Conservation (phyloP, 371 early-diverging fungal genomes). For the Mortierella sp. region DNA sequence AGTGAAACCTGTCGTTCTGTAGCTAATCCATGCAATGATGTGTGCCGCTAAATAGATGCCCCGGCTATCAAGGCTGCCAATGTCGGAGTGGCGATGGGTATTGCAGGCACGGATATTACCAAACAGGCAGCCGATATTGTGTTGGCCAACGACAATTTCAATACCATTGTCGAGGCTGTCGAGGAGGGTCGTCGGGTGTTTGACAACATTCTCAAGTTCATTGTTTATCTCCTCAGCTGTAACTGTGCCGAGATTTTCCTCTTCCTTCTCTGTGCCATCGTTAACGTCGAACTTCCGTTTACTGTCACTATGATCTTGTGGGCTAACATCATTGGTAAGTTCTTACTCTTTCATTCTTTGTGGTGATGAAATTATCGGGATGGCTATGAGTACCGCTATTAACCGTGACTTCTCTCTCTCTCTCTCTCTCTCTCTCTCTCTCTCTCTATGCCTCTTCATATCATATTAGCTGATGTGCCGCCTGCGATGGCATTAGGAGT, state of each 20-base stretch:
- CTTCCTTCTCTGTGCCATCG: slow-evolving; percentile 68
- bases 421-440: neutral
- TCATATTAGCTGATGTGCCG: slow-evolving; percentile 65
- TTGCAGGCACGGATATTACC: slow-evolving; percentile 92
- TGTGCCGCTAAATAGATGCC: slow-evolving; percentile 68
- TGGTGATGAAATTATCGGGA: neutral
- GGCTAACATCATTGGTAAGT: slow-evolving; percentile 87
- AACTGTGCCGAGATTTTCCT: slow-evolving; percentile 87
- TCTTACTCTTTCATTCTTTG: slow-evolving; percentile 11
- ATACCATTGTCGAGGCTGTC: slow-evolving; percentile 85
- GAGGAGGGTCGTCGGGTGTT: slow-evolving; percentile 90
- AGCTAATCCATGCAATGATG: neutral
- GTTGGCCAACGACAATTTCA: slow-evolving; percentile 86
- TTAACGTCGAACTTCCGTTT: slow-evolving; percentile 70
- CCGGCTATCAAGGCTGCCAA: slow-evolving; percentile 93
- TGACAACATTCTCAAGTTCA: slow-evolving; percentile 95
- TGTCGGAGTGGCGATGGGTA: slow-evolving; percentile 95
- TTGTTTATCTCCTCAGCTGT: slow-evolving; percentile 91
- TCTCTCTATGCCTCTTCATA: neutral
- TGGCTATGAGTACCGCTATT: neutral
- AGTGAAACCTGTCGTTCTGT: neutral
- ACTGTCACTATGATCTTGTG: slow-evolving; percentile 83
- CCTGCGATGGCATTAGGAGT: slow-evolving; percentile 80
- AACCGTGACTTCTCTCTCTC: neutral
- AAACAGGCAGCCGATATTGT: slow-evolving; percentile 94